Base-by-base conservation (phyloP, 805 yeast genomes). In the Dipodascopsis uninucleata region DNA sequence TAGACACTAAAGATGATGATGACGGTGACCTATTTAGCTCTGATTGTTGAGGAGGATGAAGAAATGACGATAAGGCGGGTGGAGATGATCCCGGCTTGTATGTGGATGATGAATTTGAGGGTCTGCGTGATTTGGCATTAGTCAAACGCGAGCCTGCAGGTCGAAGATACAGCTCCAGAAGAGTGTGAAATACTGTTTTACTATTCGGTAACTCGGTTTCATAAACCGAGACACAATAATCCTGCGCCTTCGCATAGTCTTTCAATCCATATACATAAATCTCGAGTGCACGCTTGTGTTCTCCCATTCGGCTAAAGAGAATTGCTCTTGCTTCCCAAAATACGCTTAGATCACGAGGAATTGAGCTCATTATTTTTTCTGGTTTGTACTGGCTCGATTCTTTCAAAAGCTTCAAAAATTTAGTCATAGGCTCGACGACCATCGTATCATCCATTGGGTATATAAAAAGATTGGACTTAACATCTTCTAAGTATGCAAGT, bases 211-310 rank as follows among this genome's bases (percentile, higher is more conserved):
- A 41, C 25, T 73, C 69, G 2, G 56, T 45, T 1, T 65, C 45
- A 49, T 72, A 75, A 0, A 84, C 65, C 3, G 67, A 66, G 1
- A 73, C 62, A 50, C 93, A 81, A 56, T 84, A 84, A 2, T 65
- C 59, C 48, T 82, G 72, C 0, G 95, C 84, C n/a, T 69, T 66
- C 17, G 63, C 63, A 37, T 76, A 71, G 58, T 82, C 82, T 3
- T 74, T 64, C 35, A 85, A 62, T 17, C 78, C 78, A 38, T 75
- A 70, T 36, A 77, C 78, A 21, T 79, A 69, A 1, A 86, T 74
- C 43, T 77, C 76, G 14, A 90, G 65, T 0, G 86, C 81, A 39
- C 77, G 73, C 8, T 72, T 71, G 58, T 85, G 85, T 41, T 77
- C 77, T 1, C 77, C 79, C 33, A 83, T 58, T 47, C 77, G 73